Percentiles rank a stretch among this genome's conserved stretches.
Conservation (phyloP, 73 alveolate species). For the Paramecium primaurelia region DNA sequence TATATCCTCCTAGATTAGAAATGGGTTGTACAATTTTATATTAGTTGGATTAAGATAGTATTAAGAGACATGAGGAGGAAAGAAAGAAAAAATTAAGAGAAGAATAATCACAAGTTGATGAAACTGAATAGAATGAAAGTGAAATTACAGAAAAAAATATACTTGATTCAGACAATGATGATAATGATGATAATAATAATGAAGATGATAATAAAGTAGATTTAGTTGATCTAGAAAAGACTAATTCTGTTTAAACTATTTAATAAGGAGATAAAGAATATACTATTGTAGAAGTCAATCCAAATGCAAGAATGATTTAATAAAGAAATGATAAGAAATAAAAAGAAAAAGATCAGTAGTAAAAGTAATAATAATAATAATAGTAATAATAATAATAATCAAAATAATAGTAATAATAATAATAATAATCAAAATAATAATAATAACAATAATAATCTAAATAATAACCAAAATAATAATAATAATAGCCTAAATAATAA, state of each 20-base stretch:
- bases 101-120: slow-evolving; percentile 49
- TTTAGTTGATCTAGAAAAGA: neutral
- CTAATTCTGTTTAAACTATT: slow-evolving; percentile 14
- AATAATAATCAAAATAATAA: neutral
- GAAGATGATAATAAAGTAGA: slow-evolving; percentile 13
- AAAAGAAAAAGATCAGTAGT: slow-evolving; percentile 34
- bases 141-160: slow-evolving; percentile 44
- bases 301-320: slow-evolving; percentile 39
- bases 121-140: slow-evolving; percentile 14
- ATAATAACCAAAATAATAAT: neutral
- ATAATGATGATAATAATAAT: neutral
- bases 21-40: slow-evolving; percentile 82
- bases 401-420: slow-evolving; percentile 26
- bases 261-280: neutral
- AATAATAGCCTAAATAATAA: neutral
- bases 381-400: neutral
- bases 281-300: slow-evolving; percentile 31
- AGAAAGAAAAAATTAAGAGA: slow-evolving; percentile 63
- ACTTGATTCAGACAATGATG: slow-evolving; percentile 41
- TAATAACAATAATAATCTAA: neutral
- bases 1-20: slow-evolving; percentile 84
- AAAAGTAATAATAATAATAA: neutral
- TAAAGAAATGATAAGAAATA: slow-evolving; percentile 55
- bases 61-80: slow-evolving; percentile 76
- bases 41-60: slow-evolving; percentile 75